These are phyloP conservation scores for Cryptosporidium ryanae DNA, from an alignment of 169 alveolate species.

Conservation along the genomic window DNA sequence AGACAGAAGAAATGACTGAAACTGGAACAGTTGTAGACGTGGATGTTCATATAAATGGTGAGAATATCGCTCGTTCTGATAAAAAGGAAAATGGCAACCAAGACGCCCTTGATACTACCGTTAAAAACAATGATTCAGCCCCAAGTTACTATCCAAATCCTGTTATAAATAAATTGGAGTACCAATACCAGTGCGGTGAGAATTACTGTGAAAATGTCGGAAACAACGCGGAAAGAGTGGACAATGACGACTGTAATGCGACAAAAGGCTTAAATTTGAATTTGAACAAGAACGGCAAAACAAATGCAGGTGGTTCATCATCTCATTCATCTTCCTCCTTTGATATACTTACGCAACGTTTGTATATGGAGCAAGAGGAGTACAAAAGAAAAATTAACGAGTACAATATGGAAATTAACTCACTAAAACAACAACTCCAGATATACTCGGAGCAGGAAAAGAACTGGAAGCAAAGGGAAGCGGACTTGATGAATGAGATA, in stretches of 20 bases:
- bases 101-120: background rate
- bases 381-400: constrained; percentile 49
- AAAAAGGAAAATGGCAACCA: background rate
- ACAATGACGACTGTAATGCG: background rate
- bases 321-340: constrained; percentile 43
- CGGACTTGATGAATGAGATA: constrained; percentile 64
- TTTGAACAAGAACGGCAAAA: background rate
- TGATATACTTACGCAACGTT: constrained; percentile 45
- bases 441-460: constrained; percentile 62
- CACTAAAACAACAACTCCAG: constrained; percentile 63
- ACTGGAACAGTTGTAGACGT: constrained; percentile 51
- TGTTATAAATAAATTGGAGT: background rate
- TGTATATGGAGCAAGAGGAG: constrained; percentile 68
- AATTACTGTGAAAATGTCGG: background rate
- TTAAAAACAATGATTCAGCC: background rate
- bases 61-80: background rate
- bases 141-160: constrained; percentile 64
- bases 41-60: background rate
- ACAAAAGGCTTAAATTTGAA: background rate
- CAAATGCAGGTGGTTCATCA: background rate
- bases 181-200: background rate
- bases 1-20: constrained; percentile 62
- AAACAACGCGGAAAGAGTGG: background rate
- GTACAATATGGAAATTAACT: constrained; percentile 52
- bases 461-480: constrained; percentile 57